Conservation (phyloP, 139 green algal species). For the Chlorella vulgaris region DNA sequence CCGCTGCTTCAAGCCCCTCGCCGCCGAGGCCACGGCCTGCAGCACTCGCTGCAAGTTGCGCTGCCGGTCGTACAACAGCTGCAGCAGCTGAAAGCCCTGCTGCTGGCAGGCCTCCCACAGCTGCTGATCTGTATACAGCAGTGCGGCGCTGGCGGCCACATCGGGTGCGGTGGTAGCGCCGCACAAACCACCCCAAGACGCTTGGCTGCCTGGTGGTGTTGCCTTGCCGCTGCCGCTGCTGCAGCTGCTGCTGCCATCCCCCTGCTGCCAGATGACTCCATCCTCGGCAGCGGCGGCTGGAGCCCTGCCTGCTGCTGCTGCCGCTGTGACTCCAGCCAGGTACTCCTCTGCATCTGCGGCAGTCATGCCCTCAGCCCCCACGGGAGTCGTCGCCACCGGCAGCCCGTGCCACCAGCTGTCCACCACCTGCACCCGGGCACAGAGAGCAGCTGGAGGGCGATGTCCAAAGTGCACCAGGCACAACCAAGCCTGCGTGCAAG, state of each 20-base stretch:
- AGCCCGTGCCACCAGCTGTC: slow-evolving; percentile 65
- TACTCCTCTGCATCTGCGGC: neutral
- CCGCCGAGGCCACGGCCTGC: slow-evolving; percentile 54
- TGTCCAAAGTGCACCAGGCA: no score
- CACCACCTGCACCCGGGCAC: slow-evolving; percentile 34
- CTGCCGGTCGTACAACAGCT: slow-evolving; percentile 56
- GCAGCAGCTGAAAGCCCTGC: slow-evolving; percentile 36
- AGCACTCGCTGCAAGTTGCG: slow-evolving; percentile 79
- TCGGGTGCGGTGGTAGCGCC: neutral
- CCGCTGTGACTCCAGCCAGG: no score
- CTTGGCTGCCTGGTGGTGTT: neutral
- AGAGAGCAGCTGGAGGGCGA: no score
- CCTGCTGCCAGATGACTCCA: slow-evolving; percentile 3
- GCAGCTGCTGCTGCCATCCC: neutral
- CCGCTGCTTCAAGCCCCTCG: neutral
- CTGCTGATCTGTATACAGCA: slow-evolving; percentile 44
- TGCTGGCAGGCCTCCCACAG: slow-evolving; percentile 42
- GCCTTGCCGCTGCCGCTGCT: neutral
- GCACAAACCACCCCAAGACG: slow-evolving; percentile 46
- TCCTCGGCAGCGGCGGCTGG: neutral
- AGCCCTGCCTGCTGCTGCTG: neutral
- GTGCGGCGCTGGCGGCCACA: slow-evolving; percentile 40
- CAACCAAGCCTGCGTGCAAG: no score
- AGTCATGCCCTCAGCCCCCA: slow-evolving; percentile 62
- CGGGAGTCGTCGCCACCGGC: slow-evolving; percentile 61